Evolutionary conservation across 495 filamentous ascomycete genomes (phyloP), one percentile per base, ranked within the genome.

Genomic region (Xylaria flabelliformis): DNA sequence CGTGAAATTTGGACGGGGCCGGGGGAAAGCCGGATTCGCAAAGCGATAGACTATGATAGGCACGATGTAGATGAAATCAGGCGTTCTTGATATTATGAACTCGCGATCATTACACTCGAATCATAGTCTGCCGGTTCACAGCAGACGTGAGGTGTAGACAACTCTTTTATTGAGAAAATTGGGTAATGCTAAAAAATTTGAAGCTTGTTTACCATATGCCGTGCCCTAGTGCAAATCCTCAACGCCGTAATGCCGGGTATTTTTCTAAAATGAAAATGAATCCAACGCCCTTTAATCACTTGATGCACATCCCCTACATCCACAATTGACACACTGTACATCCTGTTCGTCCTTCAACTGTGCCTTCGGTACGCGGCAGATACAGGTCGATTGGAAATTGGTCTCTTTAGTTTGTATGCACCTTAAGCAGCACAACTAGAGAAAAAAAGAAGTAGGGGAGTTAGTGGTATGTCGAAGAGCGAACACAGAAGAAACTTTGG

Each of bases 361-460:
- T 32, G 92, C 92, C 78, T 94, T 93, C 10, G 97, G 96, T 63
- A 98, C 96, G 56, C 96, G 94, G 80, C 96, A 99, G 75, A 99
- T 95, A 79, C 96, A 99, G 4, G 97, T 99, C 53, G 93, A 90
- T 81, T 96, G 97, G 85, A 98, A 98, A 81, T 98, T 98, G 29
- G 95, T 98, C 86, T 99, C 97, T 81, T 98, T 98, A 4, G 96
- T 98, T 80, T 99, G 96, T 67, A 99, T 94, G 82, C 96, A 99
- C 73, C 94, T 91, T 66, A 97, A 85, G 79, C 96, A 99, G 80
- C 96, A 99, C 9, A 99, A 82, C 91, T 94, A 75, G 41, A 61
- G 5, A 69, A 48, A 68, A 44, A 34, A 58, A 61, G 69, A 51
- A 50, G 19, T 19, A 53, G 1, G 17, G 4, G 53, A 24, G 34